A percentile compares a stretch with the other conserved stretches of the same genome.
These are phyloP conservation scores for Wallemia mellicola DNA, from an alignment of 1,284 basidiomycete genomes.

Conservation along the genomic window DNA sequence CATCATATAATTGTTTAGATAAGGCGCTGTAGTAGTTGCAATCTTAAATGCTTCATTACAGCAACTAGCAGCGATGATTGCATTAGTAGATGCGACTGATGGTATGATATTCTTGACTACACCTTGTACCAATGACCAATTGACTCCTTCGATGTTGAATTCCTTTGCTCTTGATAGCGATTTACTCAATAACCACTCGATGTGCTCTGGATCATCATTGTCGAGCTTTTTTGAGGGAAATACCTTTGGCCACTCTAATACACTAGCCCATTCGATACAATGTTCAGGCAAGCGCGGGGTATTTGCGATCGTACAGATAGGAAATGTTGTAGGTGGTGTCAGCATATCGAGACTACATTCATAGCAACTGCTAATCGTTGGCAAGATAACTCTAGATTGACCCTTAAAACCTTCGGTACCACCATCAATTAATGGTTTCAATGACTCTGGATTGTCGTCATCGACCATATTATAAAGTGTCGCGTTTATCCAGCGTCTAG, in stretches of 20 bases:
- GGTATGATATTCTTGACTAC: conserved; percentile 99
- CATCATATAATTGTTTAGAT: conserved; percentile 96
- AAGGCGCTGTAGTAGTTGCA: conserved; percentile 74
- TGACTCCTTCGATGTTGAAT: conserved; percentile 91
- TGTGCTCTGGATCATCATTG: conserved; percentile 88
- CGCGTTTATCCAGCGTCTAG: conserved; percentile 93
- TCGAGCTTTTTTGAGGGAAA: conserved; percentile 50
- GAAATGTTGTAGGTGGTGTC: conserved; percentile 85
- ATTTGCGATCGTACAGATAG: conserved; percentile 97
- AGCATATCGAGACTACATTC: conserved; percentile 97
- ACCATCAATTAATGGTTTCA: conserved; percentile 96
- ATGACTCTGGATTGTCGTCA: conserved; percentile 49
- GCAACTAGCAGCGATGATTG: conserved; percentile 68
- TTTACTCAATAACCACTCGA: conserved; percentile 62
- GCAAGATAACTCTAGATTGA: conserved; percentile 86
- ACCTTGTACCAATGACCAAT: conserved; percentile 89
- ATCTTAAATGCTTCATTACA: conserved; percentile 99
- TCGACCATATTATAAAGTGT: conserved; percentile 86
- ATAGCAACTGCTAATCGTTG: conserved; percentile 83
- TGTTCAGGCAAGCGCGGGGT: conserved; percentile 94
- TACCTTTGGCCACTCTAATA: conserved; percentile 89
- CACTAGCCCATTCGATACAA: conserved; percentile 98
- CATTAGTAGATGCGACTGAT: conserved; percentile 85
- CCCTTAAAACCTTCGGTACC: conserved; percentile 99
- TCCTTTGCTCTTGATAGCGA: conserved; percentile 56